Conservation (phyloP, 2,329 filamentous ascomycete species). For the Pseudocercospora pini-densiflorae region DNA sequence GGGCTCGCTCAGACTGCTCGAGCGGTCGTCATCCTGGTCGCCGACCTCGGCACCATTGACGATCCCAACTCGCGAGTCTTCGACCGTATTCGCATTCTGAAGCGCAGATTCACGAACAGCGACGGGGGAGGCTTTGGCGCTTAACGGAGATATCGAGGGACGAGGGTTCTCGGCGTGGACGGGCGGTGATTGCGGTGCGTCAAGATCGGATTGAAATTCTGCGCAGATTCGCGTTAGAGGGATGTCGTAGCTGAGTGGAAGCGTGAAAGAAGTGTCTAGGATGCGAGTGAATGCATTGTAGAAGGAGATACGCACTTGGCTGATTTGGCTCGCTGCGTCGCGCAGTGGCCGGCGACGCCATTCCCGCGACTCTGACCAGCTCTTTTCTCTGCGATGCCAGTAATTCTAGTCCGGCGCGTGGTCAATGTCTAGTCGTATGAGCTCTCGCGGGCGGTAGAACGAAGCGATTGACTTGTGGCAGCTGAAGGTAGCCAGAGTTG, state of each 20-base stretch:
- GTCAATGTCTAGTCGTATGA: constrained; percentile 3
- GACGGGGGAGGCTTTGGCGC: constrained; percentile 37
- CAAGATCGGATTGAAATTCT: constrained; percentile 23
- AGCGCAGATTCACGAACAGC: constrained; percentile 27
- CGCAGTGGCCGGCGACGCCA: constrained; percentile 35
- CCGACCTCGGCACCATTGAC: constrained; percentile 27
- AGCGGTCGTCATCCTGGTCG: constrained; percentile 56
- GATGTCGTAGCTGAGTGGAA: neutral
- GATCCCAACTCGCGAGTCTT: neutral
- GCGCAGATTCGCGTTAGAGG: neutral
- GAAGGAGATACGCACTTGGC: constrained; percentile 30
- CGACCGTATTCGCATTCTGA: constrained; percentile 5
- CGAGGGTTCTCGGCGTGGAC: constrained; percentile 21
- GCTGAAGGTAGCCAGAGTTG: constrained; percentile 7
- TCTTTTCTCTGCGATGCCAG: constrained; percentile 3
- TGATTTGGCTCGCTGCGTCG: constrained; percentile 21
- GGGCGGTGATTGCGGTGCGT: constrained; percentile 21
- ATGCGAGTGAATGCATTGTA: neutral
- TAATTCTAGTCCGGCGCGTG: constrained; percentile 7
- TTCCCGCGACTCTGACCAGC: constrained; percentile 12
- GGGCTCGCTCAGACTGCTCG: constrained; percentile 91
- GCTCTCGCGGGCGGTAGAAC: constrained; percentile 7
- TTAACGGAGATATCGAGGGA: constrained; percentile 42
- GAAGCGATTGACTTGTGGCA: constrained; percentile 1
- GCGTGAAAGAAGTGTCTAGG: neutral